These are phyloP conservation scores for Nicotiana tomentosiformis DNA, from an alignment of 257 asterid species.

Conservation along the genomic window DNA sequence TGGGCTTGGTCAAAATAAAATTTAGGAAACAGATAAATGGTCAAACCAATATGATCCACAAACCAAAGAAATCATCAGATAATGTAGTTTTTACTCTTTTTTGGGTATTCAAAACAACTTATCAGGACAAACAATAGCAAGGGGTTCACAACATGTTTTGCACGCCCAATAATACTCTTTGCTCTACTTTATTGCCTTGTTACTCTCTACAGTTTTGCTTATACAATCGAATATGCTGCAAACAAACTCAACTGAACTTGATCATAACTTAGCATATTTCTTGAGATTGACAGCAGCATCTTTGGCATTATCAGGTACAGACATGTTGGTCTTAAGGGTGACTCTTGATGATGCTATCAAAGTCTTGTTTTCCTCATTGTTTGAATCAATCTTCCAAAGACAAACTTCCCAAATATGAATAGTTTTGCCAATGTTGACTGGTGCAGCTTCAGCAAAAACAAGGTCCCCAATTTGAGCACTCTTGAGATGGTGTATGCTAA, in stretches of 20 bases:
- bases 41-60: background rate
- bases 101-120: background rate
- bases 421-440: slow-evolving; percentile 55
- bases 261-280: slow-evolving; percentile 56
- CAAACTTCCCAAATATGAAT: slow-evolving; percentile 87
- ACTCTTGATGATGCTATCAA: slow-evolving; percentile 71
- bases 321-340: slow-evolving; percentile 61
- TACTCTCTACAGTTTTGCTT: background rate
- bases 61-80: background rate
- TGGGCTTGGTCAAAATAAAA: background rate
- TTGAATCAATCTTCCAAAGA: slow-evolving; percentile 44
- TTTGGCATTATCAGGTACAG: slow-evolving; percentile 51
- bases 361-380: slow-evolving; percentile 24
- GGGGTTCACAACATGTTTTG: background rate
- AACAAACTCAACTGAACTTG: background rate
- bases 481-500: slow-evolving; percentile 44
- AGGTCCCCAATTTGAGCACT: slow-evolving; percentile 68
- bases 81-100: background rate
- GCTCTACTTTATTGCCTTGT: background rate
- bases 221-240: background rate
- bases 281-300: slow-evolving; percentile 43
- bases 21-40: background rate
- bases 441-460: slow-evolving; percentile 64
- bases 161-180: background rate
- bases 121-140: background rate